Conservation (phyloP, 306 rosid species). For the Cucurbita moschata region DNA sequence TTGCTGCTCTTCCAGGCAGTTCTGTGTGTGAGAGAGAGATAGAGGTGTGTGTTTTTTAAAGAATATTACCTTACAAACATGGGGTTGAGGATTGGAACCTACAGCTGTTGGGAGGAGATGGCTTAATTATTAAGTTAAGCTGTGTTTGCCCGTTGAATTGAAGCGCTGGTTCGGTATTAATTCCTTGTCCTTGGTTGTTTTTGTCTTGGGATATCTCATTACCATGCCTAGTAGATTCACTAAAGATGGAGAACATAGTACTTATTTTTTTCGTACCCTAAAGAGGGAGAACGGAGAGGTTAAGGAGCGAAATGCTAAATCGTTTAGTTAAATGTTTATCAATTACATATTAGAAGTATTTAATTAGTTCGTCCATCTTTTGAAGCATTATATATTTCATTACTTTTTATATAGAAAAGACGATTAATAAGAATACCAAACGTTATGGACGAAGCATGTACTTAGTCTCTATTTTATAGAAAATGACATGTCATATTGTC, state of each 20-base stretch:
- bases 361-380: background rate
- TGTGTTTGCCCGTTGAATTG: background rate
- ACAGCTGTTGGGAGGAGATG: too few relatives aligned
- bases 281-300: background rate
- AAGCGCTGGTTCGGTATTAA: background rate
- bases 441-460: background rate
- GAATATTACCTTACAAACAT: too few relatives aligned
- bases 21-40: background rate
- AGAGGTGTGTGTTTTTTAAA: background rate
- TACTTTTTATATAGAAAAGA: background rate
- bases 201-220: background rate
- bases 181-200: background rate
- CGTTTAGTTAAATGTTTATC: background rate
- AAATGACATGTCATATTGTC: background rate
- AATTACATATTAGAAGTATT: background rate
- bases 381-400: background rate
- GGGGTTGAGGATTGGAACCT: background rate
- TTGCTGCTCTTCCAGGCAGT: background rate
- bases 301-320: background rate
- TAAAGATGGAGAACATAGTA: background rate
- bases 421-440: background rate
- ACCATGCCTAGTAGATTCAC: background rate
- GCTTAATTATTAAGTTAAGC: background rate
- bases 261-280: too few relatives aligned
- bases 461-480: background rate